phyloP scores from a whole-genome alignment of 2,329 filamentous ascomycete species.

The Penicillium sp. region DNA sequence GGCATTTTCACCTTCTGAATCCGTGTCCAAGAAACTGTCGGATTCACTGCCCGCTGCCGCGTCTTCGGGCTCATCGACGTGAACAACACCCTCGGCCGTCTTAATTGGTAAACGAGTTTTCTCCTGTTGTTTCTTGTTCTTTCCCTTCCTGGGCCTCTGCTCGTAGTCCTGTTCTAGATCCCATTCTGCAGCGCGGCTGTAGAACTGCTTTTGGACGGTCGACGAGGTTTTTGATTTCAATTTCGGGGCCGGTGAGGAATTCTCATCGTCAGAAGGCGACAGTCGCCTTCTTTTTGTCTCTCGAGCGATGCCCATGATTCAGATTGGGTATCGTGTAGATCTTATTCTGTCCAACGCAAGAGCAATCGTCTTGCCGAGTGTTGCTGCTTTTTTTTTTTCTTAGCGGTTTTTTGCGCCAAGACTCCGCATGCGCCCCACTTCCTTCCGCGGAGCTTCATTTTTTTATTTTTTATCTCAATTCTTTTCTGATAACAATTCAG shows the following conservation, averaged over 20 bases:
- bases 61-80: conserved; percentile 46
- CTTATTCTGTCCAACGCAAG: too few relatives aligned
- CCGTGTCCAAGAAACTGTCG: conserved; percentile 61
- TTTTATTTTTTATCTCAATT: neutral
- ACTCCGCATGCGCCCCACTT: conserved; percentile 22
- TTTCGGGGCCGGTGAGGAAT: conserved; percentile 21
- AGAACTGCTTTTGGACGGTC: conserved; percentile 51
- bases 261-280: conserved; percentile 43
- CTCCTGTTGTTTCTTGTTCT: conserved; percentile 70
- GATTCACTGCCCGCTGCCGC: conserved; percentile 50
- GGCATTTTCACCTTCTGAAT: conserved; percentile 40
- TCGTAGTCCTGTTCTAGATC: conserved; percentile 92
- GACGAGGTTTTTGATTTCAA: conserved; percentile 22
- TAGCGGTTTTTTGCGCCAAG: conserved; percentile 23
- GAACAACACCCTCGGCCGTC: conserved; percentile 70
- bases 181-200: conserved; percentile 75
- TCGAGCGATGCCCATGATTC: conserved; percentile 45
- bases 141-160: conserved; percentile 68
- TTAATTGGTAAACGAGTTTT: conserved; percentile 79
- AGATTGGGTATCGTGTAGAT: neutral
- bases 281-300: conserved; percentile 49
- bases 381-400: conserved; percentile 22
- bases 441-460: conserved; percentile 21
- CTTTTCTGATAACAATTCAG: neutral
- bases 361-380: neutral